A percentile compares a stretch with the other conserved stretches of the same genome.
phyloP scores from a whole-genome alignment of 805 yeast genomes.

The Schwanniomyces vanrijiae region DNA sequence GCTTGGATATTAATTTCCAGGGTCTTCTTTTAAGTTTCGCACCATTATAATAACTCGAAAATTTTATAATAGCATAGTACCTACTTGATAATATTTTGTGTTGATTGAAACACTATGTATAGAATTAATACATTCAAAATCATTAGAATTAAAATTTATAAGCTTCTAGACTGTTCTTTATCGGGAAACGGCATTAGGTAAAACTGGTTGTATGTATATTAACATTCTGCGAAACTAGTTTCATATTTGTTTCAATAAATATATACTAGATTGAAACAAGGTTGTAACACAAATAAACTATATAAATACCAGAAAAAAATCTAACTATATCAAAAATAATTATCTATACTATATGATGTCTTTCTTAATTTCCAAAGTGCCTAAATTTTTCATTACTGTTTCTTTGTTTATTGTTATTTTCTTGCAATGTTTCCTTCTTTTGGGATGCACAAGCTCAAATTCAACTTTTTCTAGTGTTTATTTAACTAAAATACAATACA shows the following conservation, averaged over 20 bases:
- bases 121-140: neutral
- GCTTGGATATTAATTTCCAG: conserved; percentile 3
- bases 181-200: no score
- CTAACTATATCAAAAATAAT: neutral
- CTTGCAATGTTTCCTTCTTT: conserved; percentile 52
- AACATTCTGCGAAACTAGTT: neutral
- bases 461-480: conserved; percentile 49
- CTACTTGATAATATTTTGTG: neutral
- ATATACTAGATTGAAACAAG: neutral
- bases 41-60: no score
- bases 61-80: neutral
- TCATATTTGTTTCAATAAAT: neutral
- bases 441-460: conserved; percentile 50
- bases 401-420: conserved; percentile 49
- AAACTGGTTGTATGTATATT: no score
- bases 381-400: conserved; percentile 41
- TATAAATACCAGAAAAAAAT: neutral
- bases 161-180: neutral
- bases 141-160: neutral
- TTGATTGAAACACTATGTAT: neutral
- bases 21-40: neutral
- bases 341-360: conserved; percentile 6
- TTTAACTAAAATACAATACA: conserved; percentile 49
- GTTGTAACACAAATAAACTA: neutral
- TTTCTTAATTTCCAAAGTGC: conserved; percentile 19